Conservation (phyloP, 441 rosid genomes). For the Breynia disticha region DNA sequence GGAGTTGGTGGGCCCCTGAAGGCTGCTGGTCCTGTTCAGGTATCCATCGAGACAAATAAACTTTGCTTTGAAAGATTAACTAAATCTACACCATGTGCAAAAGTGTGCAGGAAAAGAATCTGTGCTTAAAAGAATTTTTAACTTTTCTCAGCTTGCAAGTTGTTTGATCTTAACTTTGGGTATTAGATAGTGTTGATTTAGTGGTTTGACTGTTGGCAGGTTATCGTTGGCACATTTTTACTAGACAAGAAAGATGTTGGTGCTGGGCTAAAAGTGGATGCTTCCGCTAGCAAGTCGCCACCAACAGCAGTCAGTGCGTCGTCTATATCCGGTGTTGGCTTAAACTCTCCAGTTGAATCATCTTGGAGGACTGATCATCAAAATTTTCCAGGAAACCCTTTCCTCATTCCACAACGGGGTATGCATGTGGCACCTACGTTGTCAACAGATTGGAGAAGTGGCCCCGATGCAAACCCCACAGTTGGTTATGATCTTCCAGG, state of each 20-base stretch:
- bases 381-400: constrained; percentile 40
- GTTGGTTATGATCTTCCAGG: constrained; percentile 56
- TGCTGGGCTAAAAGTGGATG: constrained; percentile 38
- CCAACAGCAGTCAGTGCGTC: constrained; percentile 48
- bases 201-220: constrained; percentile 36
- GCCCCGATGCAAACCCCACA: constrained; percentile 39
- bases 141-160: background rate
- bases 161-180: background rate
- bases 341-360: constrained; percentile 45
- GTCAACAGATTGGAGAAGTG: constrained; percentile 46
- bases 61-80: constrained; percentile 2
- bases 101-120: background rate
- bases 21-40: constrained; percentile 96
- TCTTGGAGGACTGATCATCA: constrained; percentile 58
- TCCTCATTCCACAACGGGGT: constrained; percentile 48
- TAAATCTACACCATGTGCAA: constrained; percentile 2
- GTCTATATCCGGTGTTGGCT: constrained; percentile 41
- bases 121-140: background rate
- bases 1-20: constrained; percentile 69
- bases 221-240: constrained; percentile 76
- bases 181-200: background rate
- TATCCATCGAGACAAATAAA: constrained; percentile 12
- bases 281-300: constrained; percentile 46
- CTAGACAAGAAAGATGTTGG: constrained; percentile 47
- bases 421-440: constrained; percentile 35